Base-by-base conservation (phyloP, 179 eudicot genomes). In the Spinacia oleracea region DNA sequence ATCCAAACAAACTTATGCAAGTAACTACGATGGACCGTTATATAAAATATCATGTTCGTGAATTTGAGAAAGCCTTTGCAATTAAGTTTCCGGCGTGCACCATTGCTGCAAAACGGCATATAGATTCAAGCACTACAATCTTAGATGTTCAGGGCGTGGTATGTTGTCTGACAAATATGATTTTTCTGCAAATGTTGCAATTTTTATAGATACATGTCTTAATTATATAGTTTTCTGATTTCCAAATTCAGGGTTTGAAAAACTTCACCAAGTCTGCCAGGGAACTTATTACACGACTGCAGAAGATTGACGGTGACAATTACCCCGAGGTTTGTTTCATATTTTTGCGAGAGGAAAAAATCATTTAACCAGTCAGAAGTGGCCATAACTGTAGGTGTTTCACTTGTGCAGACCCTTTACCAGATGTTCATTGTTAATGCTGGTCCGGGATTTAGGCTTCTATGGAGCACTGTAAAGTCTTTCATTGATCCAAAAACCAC, bases 111-210 rank as follows among this genome's bases (percentile, higher is more conserved):
- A 93, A 95, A 87, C 88, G 94, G 72, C 98, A 93, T 82, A 89
- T 95, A 72, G 98, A 91, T 85, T 93, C 97, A 70, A 93, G 95
- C 84, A 93, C 97, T 53, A 93, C 97, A 72, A 95, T 95, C 75
- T 85, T 93, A 78, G 97, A 95, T 87, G 98, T 95, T 79, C 98
- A 95, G 81, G 98, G 98, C 58, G 98, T 95, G 92, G 98, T 95
- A 89, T 78, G 93, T 86, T 70, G 11, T 70, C 65, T 73, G 69
- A n/a, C 70, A 59, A 34, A 40, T 69, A 32, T 63, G 18, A 46
- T 9, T 15, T 31, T 11, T 31, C 71, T 34, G 42, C 70, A 35
- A 18, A 70, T 68, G 32, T 66, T 45, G 35, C 55, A 20, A 27
- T 31, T 27, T 29, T 20, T 48, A 23, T 32, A 50, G 34, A 18